Evolutionary conservation across 441 rosid genomes (phyloP).

Genomic region (Hura crepitans): DNA sequence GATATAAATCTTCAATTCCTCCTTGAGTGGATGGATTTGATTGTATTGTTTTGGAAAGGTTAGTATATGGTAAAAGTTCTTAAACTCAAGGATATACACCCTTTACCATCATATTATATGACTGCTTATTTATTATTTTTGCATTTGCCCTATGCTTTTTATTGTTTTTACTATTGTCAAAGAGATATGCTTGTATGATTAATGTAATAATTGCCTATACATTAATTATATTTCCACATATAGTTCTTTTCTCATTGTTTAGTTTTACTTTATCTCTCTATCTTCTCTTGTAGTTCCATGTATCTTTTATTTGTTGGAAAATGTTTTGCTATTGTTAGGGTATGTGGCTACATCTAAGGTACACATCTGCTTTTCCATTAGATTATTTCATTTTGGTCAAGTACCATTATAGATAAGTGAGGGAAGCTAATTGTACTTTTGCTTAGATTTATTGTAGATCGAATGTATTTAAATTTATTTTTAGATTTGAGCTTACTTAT

Average conservation of each 20-base stretch:
- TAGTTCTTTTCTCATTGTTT: background rate
- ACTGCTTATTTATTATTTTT: constrained; percentile 10
- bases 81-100: constrained; percentile 1
- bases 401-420: no score
- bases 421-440: no score
- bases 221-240: background rate
- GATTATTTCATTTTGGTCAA: no score
- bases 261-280: background rate
- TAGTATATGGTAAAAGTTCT: constrained; percentile 14
- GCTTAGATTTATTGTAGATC: no score
- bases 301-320: background rate
- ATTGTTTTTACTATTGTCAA: background rate
- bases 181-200: background rate
- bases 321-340: no score
- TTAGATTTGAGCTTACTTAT: no score
- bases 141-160: constrained; percentile 10
- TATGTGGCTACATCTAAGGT: no score
- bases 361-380: no score
- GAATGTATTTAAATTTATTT: no score
- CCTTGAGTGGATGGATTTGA: constrained; percentile 19
- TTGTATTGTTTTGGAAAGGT: constrained; percentile 9
- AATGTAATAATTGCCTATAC: constrained; percentile 4
- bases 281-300: background rate
- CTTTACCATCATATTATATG: background rate
- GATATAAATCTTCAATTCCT: constrained; percentile 20